Evolutionary conservation across 2,329 filamentous ascomycete species (phyloP), one percentile per base, ranked within the genome.

Genomic region (Diaporthe batatas): DNA sequence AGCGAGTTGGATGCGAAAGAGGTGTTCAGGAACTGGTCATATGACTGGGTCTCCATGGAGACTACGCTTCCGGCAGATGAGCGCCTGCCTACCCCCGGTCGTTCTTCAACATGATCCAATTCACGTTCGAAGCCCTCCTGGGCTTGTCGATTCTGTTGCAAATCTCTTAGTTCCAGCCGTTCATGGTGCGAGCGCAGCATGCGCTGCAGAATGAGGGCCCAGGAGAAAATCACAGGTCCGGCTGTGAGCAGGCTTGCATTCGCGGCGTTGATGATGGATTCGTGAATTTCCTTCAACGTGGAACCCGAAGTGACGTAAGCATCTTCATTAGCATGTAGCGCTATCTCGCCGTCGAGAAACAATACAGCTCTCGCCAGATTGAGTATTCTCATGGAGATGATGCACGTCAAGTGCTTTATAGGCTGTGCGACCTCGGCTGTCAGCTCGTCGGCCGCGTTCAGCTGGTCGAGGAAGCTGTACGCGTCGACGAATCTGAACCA

Each of bases 401-500:
- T 86, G 32, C 91, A 90, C 6, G 91, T 88, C 42, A 97, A 85
- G 16, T 91, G 89, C 78, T 94, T 93, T 18, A 96, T 83, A 0
- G 92, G 89, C 65, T 88, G 80, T 34, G 90, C 80, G n/a, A 93
- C 80, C 71, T 88, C 87, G 1, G 81, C 79, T 49, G 85, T 83
- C 39, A 80, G 80, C 70, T 86, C 82, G 68, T 85, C 79, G 82
- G 91, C 88, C 68, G 85, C 83, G 73, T 86, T 82, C 62, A 95
- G 85, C 12, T 86, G 84, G 72, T 92, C 89, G 75, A 98, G 88
- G 79, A 97, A 98, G 67, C 83, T 84, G 78, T 90, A 91, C 18
- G 89, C 85, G 54, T 88, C 85, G 86, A 95, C 91, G 65, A 95
- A 83, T n/a, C 87, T 84, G 77, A 95, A 94, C 94, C 94, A 97